phyloP scores from a whole-genome alignment of 352 stramenopile species.

The Phytophthora lateralis region DNA sequence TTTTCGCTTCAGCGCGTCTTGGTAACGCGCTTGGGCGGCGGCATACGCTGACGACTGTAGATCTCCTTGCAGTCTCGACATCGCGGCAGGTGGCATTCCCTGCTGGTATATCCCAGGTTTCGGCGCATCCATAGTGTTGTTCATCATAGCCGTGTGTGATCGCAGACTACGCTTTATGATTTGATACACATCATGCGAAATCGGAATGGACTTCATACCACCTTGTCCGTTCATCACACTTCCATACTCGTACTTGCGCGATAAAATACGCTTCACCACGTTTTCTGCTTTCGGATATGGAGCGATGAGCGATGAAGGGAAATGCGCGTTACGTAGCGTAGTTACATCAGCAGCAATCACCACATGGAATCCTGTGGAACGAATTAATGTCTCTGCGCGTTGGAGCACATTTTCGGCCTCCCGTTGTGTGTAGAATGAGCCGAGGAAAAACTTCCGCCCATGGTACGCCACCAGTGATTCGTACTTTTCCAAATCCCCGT shows the following conservation, averaged over 20 bases:
- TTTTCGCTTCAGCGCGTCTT: constrained; percentile 48
- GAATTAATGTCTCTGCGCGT: constrained; percentile 40
- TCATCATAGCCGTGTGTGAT: constrained; percentile 28
- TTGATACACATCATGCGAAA: constrained; percentile 57
- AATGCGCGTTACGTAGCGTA: constrained; percentile 33
- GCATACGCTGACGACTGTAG: constrained; percentile 30
- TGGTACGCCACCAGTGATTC: constrained; percentile 50
- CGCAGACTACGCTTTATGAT: constrained; percentile 36
- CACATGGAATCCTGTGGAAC: constrained; percentile 40
- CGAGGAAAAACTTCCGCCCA: constrained; percentile 56
- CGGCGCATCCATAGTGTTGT: constrained; percentile 21
- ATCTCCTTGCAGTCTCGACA: constrained; percentile 34
- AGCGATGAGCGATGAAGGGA: constrained; percentile 40
- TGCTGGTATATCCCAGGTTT: constrained; percentile 21
- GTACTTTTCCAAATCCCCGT: constrained; percentile 54
- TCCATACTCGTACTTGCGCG: constrained; percentile 60
- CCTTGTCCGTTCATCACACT: constrained; percentile 42
- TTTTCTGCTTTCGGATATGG: constrained; percentile 50
- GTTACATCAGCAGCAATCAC: constrained; percentile 28
- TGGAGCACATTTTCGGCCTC: constrained; percentile 55
- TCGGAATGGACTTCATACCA: constrained; percentile 34
- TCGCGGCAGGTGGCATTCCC: constrained; percentile 22
- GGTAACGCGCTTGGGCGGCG: constrained; percentile 30
- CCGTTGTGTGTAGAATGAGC: constrained; percentile 49
- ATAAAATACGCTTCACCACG: constrained; percentile 46